Conservation (phyloP, 2,329 filamentous ascomycete genomes). For the Aspergillus hiratsukae region DNA sequence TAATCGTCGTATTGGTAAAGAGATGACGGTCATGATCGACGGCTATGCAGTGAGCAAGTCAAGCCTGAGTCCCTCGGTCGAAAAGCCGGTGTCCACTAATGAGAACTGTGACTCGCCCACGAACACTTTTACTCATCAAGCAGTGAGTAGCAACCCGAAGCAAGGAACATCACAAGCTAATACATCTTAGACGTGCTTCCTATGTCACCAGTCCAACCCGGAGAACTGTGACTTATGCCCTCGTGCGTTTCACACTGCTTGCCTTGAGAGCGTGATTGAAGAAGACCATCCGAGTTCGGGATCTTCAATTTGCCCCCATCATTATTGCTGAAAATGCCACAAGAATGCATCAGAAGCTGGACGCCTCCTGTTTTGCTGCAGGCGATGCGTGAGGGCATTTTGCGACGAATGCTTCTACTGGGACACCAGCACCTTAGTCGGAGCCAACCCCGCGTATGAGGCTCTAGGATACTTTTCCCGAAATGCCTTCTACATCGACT, state of each 20-base stretch:
- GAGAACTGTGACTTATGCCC: slow-evolving; percentile 43
- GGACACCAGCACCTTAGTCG: slow-evolving; percentile 47
- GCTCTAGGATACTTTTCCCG: slow-evolving; percentile 42
- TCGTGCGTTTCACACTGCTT: slow-evolving; percentile 50
- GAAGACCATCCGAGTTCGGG: slow-evolving; percentile 20
- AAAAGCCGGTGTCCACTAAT: slow-evolving; percentile 34
- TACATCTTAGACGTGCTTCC: slow-evolving; percentile 12
- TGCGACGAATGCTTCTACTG: slow-evolving; percentile 59
- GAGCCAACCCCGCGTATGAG: slow-evolving; percentile 48
- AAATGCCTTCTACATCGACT: slow-evolving; percentile 48
- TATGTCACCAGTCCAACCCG: slow-evolving; percentile 2
- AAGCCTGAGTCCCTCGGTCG: slow-evolving; percentile 43
- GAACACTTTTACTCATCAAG: slow-evolving; percentile 41
- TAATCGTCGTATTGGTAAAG: slow-evolving; percentile 52
- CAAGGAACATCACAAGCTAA: slow-evolving; percentile 1
- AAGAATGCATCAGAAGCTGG: slow-evolving; percentile 46
- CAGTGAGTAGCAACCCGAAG: slow-evolving; percentile 16
- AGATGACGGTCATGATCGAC: slow-evolving; percentile 54
- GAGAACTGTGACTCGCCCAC: background rate
- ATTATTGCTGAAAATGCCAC: slow-evolving; percentile 51
- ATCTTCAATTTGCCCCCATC: slow-evolving; percentile 46
- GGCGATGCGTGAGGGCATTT: slow-evolving; percentile 52
- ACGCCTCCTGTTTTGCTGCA: slow-evolving; percentile 47
- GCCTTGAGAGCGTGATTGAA: slow-evolving; percentile 32
- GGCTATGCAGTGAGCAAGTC: slow-evolving; percentile 56